Conservation (phyloP, 345 rosid genomes). For the Euphorbia tirucalli region DNA sequence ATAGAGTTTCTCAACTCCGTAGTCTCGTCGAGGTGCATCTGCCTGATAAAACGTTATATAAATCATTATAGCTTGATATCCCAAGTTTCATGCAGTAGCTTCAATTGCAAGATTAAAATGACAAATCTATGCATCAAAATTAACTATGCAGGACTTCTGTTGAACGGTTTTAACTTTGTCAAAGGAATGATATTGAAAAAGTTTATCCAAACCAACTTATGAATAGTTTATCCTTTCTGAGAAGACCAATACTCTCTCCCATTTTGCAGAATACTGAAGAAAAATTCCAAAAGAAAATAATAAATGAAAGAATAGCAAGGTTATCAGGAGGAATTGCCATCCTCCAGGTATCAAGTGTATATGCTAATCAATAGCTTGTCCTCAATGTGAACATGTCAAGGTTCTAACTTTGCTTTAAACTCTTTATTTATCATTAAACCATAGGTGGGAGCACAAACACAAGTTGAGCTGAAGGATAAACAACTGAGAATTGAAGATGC, state of each 20-base stretch:
- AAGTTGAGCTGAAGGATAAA: slow-evolving; percentile 87
- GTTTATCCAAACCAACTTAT: not conserved
- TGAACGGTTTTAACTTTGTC: not conserved
- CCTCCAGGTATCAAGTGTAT: slow-evolving; percentile 55
- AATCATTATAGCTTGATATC: not conserved
- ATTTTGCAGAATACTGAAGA: slow-evolving; percentile 64
- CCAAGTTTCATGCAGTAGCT: slow-evolving; percentile 6
- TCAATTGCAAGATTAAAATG: slow-evolving; percentile 2
- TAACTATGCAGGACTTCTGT: not conserved
- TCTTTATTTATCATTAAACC: slow-evolving; percentile 21
- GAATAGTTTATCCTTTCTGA: not conserved
- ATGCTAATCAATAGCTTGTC: not conserved
- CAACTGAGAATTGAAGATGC: slow-evolving; percentile 89
- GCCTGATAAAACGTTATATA: slow-evolving; percentile 13
- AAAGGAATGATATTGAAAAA: not conserved
- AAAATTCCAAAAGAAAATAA: slow-evolving; percentile 65
- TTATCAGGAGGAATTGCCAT: slow-evolving; percentile 82
- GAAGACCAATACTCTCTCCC: slow-evolving; percentile 1
- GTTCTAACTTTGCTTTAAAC: not conserved
- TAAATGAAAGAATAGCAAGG: slow-evolving; percentile 83
- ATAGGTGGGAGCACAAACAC: slow-evolving; percentile 93
- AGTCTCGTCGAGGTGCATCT: slow-evolving; percentile 64
- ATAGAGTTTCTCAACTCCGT: slow-evolving; percentile 69
- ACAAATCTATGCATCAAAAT: not conserved
- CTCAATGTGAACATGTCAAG: slow-evolving; percentile 1